A percentile compares a stretch with the other conserved stretches of the same genome.
Conservation (phyloP, 228 moss, liverwort and hornwort genomes). For the Sphagnum fallax region DNA sequence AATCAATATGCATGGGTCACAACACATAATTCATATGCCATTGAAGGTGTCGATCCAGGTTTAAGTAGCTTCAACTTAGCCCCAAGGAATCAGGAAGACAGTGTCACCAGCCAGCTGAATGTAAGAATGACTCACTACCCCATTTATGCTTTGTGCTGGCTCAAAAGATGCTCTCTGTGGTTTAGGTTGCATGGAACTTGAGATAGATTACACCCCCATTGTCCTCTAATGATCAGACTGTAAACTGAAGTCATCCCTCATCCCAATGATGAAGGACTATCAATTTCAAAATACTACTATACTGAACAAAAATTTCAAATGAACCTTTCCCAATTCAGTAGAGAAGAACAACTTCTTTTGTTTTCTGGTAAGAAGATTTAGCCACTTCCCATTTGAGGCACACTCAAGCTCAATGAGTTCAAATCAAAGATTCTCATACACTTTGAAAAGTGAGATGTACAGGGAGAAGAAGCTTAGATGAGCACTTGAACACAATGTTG, state of each 20-base stretch:
- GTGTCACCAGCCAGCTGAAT: conserved; percentile 46
- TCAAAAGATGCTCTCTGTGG: neutral
- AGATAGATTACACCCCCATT: neutral
- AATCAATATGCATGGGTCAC: conserved; percentile 67
- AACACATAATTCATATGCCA: conserved; percentile 57
- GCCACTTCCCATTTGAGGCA: neutral
- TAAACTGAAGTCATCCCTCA: conserved; percentile 74
- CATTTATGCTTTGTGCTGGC: neutral
- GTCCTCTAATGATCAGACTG: neutral
- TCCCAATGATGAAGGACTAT: conserved; percentile 81
- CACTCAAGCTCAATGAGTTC: too few species aligned
- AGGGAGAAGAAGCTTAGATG: neutral
- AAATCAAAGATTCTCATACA: neutral
- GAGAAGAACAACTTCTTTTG: neutral
- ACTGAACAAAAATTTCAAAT: neutral
- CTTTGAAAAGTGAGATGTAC: neutral
- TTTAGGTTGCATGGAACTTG: neutral
- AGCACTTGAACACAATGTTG: neutral
- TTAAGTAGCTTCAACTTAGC: conserved; percentile 25
- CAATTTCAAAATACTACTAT: conserved; percentile 30
- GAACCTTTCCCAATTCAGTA: neutral
- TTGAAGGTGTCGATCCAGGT: conserved; percentile 38
- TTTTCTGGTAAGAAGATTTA: neutral
- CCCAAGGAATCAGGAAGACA: conserved; percentile 55
- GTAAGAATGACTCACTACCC: conserved; percentile 8